Conservation (phyloP, 2,329 filamentous ascomycete genomes). For the Curvularia spicifera region DNA sequence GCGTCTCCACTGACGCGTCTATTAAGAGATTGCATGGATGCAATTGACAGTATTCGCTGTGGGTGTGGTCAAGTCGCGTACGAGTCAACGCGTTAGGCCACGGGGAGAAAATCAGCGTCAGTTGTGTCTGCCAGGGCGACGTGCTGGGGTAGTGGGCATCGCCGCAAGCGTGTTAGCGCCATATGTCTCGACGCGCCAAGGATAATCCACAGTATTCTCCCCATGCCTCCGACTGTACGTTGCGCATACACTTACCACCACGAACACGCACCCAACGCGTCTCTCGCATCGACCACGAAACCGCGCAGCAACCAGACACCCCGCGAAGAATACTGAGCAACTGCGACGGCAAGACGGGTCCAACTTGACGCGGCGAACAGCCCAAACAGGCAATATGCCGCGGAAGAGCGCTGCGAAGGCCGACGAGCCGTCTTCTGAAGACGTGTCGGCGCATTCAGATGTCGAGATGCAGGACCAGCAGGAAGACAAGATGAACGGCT, state of each 20-base stretch:
- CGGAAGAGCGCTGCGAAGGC: conserved; percentile 46
- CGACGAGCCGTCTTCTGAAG: conserved; percentile 44
- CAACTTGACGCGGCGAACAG: conserved; percentile 37
- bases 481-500: conserved; percentile 40
- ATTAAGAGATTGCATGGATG: no score
- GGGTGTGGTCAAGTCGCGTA: conserved; percentile 2
- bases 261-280: conserved; percentile 12
- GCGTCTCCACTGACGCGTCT: conserved; percentile 7
- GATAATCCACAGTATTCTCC: conserved; percentile 15
- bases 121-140: background rate
- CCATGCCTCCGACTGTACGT: conserved; percentile 6
- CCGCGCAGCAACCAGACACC: background rate
- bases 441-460: conserved; percentile 48
- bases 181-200: conserved; percentile 15
- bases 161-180: conserved; percentile 11
- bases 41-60: background rate
- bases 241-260: conserved; percentile 7
- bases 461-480: conserved; percentile 49
- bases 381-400: conserved; percentile 50
- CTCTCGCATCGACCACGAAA: background rate
- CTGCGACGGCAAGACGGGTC: background rate
- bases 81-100: conserved; percentile 1
- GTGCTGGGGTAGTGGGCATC: conserved; percentile 5
- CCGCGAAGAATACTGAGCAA: background rate
- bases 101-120: background rate